A percentile compares a stretch with the other conserved stretches of the same genome.
phyloP scores from a whole-genome alignment of 129 eudicot species.

The Arctium lappa region DNA sequence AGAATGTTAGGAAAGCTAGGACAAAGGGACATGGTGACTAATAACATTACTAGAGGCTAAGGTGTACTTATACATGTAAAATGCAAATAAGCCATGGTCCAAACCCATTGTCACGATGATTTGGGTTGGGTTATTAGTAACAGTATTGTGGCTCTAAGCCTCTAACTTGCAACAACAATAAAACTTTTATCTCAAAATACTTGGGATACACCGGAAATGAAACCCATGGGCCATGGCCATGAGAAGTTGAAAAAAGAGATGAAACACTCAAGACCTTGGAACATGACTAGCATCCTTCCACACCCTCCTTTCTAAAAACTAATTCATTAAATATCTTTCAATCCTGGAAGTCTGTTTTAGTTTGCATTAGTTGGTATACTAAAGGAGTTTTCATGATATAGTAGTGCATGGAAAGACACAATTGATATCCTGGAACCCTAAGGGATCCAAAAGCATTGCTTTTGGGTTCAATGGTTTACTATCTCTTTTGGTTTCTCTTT shows the following conservation, averaged over 20 bases:
- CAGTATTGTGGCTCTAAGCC: background rate
- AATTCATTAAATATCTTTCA: background rate
- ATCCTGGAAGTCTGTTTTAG: background rate
- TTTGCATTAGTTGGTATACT: background rate
- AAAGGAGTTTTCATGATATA: background rate
- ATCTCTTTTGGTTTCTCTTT: background rate
- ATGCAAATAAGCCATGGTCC: background rate
- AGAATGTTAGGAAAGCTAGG: conserved; percentile 10
- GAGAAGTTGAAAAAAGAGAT: background rate
- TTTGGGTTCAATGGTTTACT: background rate
- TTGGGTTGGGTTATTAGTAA: background rate
- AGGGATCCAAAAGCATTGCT: background rate
- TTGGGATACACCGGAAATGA: background rate
- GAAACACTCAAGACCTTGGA: background rate
- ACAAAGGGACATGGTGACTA: background rate
- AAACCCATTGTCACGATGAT: background rate
- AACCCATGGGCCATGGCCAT: background rate
- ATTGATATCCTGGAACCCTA: background rate
- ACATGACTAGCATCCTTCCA: background rate
- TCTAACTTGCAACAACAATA: background rate
- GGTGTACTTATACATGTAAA: background rate
- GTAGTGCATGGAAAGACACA: background rate
- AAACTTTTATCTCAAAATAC: background rate
- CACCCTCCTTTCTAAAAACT: background rate
- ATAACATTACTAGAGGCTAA: background rate